A percentile compares a stretch with the other conserved stretches of the same genome.
Evolutionary conservation across 1,139 yeast genomes (phyloP).

Genomic region (Saccharomycopsis phalli): DNA sequence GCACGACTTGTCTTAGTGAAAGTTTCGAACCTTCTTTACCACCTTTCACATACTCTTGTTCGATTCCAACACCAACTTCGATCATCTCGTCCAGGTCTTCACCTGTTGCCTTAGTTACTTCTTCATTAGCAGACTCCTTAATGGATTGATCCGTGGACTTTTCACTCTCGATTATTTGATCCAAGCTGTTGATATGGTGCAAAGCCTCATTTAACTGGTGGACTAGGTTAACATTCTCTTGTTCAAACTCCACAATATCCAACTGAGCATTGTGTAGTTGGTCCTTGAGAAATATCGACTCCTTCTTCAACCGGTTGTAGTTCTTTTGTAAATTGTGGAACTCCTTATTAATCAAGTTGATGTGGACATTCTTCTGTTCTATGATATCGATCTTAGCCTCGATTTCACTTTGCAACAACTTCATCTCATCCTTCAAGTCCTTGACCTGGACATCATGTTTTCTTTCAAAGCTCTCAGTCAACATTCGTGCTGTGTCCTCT

Average conservation of each 20-base stretch:
- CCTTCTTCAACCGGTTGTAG: conserved; percentile 19
- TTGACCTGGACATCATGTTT: conserved; percentile 12
- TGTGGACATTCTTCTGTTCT: conserved; percentile 20
- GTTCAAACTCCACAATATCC: conserved; percentile 19
- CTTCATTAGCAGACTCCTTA: no score
- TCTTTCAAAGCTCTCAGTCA: conserved; percentile 6
- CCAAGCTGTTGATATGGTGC: conserved; percentile 18
- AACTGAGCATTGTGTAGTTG: conserved; percentile 19
- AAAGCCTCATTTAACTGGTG: conserved; percentile 18
- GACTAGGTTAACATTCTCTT: conserved; percentile 18
- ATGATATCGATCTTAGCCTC: conserved; percentile 17
- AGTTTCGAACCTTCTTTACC: neutral
- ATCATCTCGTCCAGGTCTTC: neutral
- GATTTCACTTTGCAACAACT: conserved; percentile 15
- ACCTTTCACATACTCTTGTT: neutral
- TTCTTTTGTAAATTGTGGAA: conserved; percentile 20
- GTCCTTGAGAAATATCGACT: conserved; percentile 18
- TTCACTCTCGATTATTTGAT: conserved; percentile 16
- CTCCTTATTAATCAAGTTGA: conserved; percentile 20
- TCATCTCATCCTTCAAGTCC: conserved; percentile 15
- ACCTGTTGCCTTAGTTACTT: neutral
- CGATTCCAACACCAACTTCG: conserved; percentile 1
- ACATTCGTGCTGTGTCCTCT: conserved; percentile 9
- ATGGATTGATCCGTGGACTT: conserved; percentile 11
- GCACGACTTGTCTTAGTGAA: neutral